Base-by-base conservation (phyloP, 225 moss, liverwort and hornwort genomes). In the Sphagnum contortum region DNA sequence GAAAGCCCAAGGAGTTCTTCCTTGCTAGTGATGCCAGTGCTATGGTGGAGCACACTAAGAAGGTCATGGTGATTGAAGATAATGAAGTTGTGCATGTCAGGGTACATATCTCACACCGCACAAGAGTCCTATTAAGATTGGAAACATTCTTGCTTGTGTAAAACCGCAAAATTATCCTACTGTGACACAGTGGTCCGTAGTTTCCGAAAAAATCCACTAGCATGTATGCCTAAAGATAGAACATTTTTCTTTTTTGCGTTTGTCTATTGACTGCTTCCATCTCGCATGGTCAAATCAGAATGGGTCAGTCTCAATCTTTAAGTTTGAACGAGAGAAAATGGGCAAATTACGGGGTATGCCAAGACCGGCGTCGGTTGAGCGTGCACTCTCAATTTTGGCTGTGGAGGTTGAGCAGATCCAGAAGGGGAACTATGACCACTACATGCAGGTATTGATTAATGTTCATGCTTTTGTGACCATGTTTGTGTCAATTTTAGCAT, bases 361-460 rank as follows among this genome's bases (percentile, higher is more conserved):
- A 71, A 89, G 93, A 75, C 91, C 89, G 66, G 88, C 98, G 59
- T 98, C 98, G 58, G 72, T 98, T 9, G 82, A 89, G 63, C 89
- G 93, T 66, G 98, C 98, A 6, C 85, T 98, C 46, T 98, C 93
- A 67, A 84, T 89, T 61, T 78, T 98, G 61, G 98, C 86, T n/a
- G 87, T 98, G 93, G 98, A 98, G 74, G 98, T 98, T 48, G 98
- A 93, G 77, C 98, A 98, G 71, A 98, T 98, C 65, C 89, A 89
- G 84, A 93, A 91, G 71, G 98, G 98, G 8, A 88, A 72, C 44
- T 98, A 93, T 55, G 93, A 93, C 60, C 77, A 93, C 73, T 93
- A 85, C 73, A 98, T 98, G 98, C 89, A 98, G 85, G 85, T 85
- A 46, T 44, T 13, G 44, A 12, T 58, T 47, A 64, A 63, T 63